phyloP scores from a whole-genome alignment of 164 flowering plant species.

The Tinospora cordifolia region DNA sequence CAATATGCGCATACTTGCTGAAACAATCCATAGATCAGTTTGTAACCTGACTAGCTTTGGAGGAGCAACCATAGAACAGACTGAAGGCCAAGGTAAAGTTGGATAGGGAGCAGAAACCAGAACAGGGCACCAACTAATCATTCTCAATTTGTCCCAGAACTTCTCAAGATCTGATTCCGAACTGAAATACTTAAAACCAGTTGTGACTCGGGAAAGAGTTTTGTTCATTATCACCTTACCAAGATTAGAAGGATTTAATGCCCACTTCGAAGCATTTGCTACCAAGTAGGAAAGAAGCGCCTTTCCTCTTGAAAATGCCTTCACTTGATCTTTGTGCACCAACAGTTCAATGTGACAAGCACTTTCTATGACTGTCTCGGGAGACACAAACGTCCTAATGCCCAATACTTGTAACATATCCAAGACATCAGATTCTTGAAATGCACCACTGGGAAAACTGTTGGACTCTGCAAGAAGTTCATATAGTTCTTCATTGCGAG shows the following conservation, averaged over 20 bases:
- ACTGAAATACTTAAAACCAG: conserved; percentile 50
- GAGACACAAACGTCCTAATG: conserved; percentile 66
- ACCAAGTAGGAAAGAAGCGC: conserved; percentile 83
- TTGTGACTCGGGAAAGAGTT: conserved; percentile 60
- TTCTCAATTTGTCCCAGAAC: conserved; percentile 80
- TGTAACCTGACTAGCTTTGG: conserved; percentile 79
- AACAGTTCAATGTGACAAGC: conserved; percentile 64
- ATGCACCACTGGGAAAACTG: conserved; percentile 63
- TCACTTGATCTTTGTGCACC: conserved; percentile 53
- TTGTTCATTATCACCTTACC: conserved; percentile 47
- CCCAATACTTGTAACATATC: conserved; percentile 89
- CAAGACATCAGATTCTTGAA: conserved; percentile 51
- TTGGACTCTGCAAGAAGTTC: conserved; percentile 76
- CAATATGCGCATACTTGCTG: conserved; percentile 89
- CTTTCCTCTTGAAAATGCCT: conserved; percentile 67
- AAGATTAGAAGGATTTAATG: conserved; percentile 30
- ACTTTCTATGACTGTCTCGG: conserved; percentile 65
- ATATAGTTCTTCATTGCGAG: conserved; percentile 82
- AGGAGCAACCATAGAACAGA: conserved; percentile 84
- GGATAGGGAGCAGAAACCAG: conserved; percentile 69
- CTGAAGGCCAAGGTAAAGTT: conserved; percentile 83
- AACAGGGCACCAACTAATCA: conserved; percentile 95
- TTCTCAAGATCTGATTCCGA: conserved; percentile 60
- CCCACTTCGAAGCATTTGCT: conserved; percentile 80
- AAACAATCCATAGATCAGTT: conserved; percentile 84